phyloP scores from a whole-genome alignment of 331 rosid genomes.

The Ulmus americana region DNA sequence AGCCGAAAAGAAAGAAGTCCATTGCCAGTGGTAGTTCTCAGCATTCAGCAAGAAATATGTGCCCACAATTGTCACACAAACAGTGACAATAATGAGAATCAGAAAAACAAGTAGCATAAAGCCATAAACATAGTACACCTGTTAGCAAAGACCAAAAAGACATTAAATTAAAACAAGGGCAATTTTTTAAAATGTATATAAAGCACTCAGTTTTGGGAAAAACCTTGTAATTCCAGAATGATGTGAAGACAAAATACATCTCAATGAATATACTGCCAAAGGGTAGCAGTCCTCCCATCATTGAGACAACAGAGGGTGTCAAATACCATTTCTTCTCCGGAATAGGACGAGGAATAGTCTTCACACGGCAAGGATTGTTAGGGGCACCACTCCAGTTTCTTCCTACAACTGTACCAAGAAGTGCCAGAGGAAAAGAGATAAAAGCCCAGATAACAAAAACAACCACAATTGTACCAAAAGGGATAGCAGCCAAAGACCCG shows the following conservation, averaged over 20 bases:
- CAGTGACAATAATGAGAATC: constrained; percentile 84
- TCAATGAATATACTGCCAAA: constrained; percentile 99
- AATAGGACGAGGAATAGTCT: constrained; percentile 98
- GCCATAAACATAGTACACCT: constrained; percentile 98
- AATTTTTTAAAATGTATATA: background rate
- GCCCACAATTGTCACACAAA: constrained; percentile 97
- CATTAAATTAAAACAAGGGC: constrained; percentile 12
- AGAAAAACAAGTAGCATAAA: constrained; percentile 94
- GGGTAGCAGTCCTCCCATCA: constrained; percentile 99
- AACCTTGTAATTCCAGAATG: constrained; percentile 99
- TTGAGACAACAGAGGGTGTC: constrained; percentile 86
- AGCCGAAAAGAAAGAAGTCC: constrained; percentile 99
- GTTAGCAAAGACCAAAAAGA: constrained; percentile 33
- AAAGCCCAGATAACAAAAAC: constrained; percentile 98
- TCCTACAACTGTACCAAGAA: constrained; percentile 98
- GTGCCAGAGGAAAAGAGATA: constrained; percentile 95
- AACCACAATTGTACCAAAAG: constrained; percentile 96
- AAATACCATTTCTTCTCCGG: constrained; percentile 99
- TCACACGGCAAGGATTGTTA: constrained; percentile 95
- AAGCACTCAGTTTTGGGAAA: constrained; percentile 2
- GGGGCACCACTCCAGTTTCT: constrained; percentile 99
- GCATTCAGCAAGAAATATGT: constrained; percentile 94
- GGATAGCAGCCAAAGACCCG: constrained; percentile 97
- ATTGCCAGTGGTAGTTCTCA: constrained; percentile 99
- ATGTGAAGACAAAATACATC: constrained; percentile 98